Evolutionary conservation across 1,284 basidiomycete genomes (phyloP).

Genomic region (Ceratobasidium sp.): DNA sequence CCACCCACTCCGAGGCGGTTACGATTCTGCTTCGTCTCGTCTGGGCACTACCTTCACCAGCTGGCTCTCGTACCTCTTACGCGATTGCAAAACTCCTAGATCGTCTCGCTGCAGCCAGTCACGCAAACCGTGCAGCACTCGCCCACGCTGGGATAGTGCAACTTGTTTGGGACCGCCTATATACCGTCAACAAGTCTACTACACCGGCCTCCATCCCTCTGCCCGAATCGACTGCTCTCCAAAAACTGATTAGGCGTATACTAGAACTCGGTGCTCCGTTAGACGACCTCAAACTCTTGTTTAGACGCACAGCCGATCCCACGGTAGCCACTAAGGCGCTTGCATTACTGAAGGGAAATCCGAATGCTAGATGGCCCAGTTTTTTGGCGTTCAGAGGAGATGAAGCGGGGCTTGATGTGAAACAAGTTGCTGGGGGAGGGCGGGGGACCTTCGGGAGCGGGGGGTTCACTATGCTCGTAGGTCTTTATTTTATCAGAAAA

Average conservation of each 20-base stretch:
- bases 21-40: constrained; percentile 40
- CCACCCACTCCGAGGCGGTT: constrained; percentile 41
- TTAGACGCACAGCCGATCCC: constrained; percentile 57
- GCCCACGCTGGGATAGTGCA: constrained; percentile 63
- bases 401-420: constrained; percentile 11
- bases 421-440: constrained; percentile 23
- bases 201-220: constrained; percentile 1
- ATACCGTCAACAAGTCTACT: background rate
- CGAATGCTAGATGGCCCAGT: constrained; percentile 40
- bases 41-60: constrained; percentile 15
- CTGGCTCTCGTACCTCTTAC: constrained; percentile 47
- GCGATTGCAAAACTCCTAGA: constrained; percentile 68
- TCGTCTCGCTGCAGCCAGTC: constrained; percentile 62
- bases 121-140: constrained; percentile 71
- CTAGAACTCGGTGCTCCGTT: constrained; percentile 75
- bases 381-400: constrained; percentile 40
- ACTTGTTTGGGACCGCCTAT: constrained; percentile 55
- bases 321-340: constrained; percentile 9
- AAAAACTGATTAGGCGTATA: constrained; percentile 66
- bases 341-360: constrained; percentile 21
- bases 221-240: constrained; percentile 51
- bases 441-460: constrained; percentile 28
- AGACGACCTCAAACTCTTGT: constrained; percentile 63
- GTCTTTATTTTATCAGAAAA: background rate
- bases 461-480: constrained; percentile 38